These are phyloP conservation scores for Tetrahymena elliotti DNA, from an alignment of 73 alveolate genomes.

Conservation along the genomic window DNA sequence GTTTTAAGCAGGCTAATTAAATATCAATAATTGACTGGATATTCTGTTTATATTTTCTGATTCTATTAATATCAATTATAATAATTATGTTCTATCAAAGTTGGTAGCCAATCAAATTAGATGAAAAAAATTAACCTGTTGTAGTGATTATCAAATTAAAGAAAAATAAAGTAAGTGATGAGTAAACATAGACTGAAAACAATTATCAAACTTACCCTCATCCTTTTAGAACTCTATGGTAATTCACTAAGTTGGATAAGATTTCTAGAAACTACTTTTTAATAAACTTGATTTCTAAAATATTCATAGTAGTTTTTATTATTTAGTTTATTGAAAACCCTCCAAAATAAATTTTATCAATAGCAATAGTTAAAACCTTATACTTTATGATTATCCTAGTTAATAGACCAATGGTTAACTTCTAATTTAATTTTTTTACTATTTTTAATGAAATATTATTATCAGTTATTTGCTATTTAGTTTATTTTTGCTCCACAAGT, in stretches of 20 bases:
- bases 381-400: neutral
- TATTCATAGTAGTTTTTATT: neutral
- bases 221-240: neutral
- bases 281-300: neutral
- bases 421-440: neutral
- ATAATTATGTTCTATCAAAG: neutral
- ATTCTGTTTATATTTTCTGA: neutral
- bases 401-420: neutral
- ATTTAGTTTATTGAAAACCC: neutral
- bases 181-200: neutral
- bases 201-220: neutral
- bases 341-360: neutral
- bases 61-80: neutral
- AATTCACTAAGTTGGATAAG: neutral
- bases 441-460: neutral
- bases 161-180: neutral
- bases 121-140: neutral
- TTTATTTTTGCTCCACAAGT: neutral
- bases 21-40: neutral
- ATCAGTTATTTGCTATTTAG: neutral
- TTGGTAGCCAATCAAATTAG: neutral
- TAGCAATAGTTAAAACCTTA: neutral
- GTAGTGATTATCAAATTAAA: neutral
- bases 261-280: neutral
- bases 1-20: neutral